Conservation (phyloP, 371 early-diverging fungal species). For the Dinochytrium kinnereticum region DNA sequence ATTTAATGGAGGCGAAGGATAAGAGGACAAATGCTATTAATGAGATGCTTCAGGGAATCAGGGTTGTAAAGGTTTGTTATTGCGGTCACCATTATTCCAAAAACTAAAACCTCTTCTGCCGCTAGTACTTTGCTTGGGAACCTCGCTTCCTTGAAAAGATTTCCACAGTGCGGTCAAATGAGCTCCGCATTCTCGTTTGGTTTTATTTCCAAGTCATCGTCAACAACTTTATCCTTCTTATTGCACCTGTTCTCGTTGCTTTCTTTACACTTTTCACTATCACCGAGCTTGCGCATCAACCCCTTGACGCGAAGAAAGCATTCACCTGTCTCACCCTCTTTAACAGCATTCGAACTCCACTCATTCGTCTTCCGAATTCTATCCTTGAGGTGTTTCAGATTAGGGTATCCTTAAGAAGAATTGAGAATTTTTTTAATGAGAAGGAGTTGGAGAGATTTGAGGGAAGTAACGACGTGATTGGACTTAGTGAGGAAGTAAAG, state of each 20-base stretch:
- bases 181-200: neutral
- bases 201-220: neutral
- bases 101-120: too few relatives aligned
- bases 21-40: conserved; percentile 17
- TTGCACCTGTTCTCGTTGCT: conserved; percentile 26
- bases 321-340: conserved; percentile 69
- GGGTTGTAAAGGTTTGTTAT: conserved; percentile 44
- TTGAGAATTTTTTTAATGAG: conserved; percentile 45
- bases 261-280: conserved; percentile 22
- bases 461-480: neutral
- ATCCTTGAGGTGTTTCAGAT: conserved; percentile 39
- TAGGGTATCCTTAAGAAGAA: conserved; percentile 44
- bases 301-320: conserved; percentile 31
- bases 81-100: too few relatives aligned
- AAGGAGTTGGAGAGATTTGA: conserved; percentile 48
- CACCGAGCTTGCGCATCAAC: conserved; percentile 10
- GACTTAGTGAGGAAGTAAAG: too few relatives aligned
- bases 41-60: conserved; percentile 47
- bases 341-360: conserved; percentile 63
- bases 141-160: neutral
- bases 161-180: neutral
- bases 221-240: conserved; percentile 18
- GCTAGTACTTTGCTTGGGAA: conserved; percentile 36
- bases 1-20: neutral
- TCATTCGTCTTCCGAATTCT: conserved; percentile 60